These are phyloP conservation scores for Marasmius sp. DNA, from an alignment of 1,284 basidiomycete genomes.

Conservation along the genomic window DNA sequence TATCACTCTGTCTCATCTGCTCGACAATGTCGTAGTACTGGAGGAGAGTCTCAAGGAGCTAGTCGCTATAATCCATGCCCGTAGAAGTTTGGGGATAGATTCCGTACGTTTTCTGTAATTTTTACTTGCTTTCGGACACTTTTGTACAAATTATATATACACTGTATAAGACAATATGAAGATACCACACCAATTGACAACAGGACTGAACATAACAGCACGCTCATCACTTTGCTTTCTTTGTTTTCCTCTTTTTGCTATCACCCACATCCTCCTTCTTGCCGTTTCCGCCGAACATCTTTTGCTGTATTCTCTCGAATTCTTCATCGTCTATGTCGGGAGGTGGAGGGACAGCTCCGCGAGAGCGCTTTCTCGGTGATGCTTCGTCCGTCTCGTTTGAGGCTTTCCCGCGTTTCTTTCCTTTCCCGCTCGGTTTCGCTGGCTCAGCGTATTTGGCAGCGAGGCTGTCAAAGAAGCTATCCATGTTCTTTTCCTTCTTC, in stretches of 20 bases:
- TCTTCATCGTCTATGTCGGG: conserved; percentile 71
- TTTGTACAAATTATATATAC: conserved; percentile 4
- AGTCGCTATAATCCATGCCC: conserved; percentile 82
- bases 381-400: conserved; percentile 39
- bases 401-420: conserved; percentile 55
- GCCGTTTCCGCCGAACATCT: conserved; percentile 42
- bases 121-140: background rate
- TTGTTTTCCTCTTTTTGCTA: conserved; percentile 33
- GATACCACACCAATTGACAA: conserved; percentile 6
- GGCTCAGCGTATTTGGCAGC: conserved; percentile 79
- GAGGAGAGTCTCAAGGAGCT: conserved; percentile 97
- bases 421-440: conserved; percentile 42
- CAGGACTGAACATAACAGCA: background rate
- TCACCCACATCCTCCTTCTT: conserved; percentile 34
- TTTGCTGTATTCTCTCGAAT: conserved; percentile 63
- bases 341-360: conserved; percentile 36
- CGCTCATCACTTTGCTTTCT: conserved; percentile 27
- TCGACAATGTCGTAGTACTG: conserved; percentile 95
- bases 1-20: conserved; percentile 77
- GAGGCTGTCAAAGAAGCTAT: conserved; percentile 73
- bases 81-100: conserved; percentile 87
- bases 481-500: conserved; percentile 66
- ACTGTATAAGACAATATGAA: conserved; percentile 14
- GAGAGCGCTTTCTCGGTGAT: conserved; percentile 53
- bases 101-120: conserved; percentile 68